These are phyloP conservation scores for Aspergillus pseudonomiae DNA, from an alignment of 2,329 filamentous ascomycete species.

Conservation along the genomic window DNA sequence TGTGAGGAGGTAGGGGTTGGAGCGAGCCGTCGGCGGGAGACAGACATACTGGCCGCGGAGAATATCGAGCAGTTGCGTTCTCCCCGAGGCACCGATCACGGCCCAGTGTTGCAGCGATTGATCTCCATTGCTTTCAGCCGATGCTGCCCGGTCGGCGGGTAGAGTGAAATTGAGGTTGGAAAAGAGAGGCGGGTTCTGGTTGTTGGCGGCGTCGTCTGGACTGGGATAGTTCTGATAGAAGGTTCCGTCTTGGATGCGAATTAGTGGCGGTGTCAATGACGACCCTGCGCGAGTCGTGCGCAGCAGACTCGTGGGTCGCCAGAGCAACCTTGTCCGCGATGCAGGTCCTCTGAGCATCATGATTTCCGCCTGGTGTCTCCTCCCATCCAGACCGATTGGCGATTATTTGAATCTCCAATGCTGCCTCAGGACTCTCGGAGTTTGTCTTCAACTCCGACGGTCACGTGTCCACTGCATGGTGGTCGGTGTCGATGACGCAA, in stretches of 20 bases:
- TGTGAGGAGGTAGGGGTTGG: constrained; percentile 75
- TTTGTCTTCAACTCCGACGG: not conserved
- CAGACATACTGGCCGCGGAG: constrained; percentile 75
- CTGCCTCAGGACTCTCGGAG: not conserved
- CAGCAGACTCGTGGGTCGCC: constrained; percentile 1
- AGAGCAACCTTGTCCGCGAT: not conserved
- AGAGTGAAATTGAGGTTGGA: constrained; percentile 70
- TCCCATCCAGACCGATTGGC: not conserved
- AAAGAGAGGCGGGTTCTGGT: constrained; percentile 74
- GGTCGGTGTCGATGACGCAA: not conserved
- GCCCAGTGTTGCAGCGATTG: constrained; percentile 70
- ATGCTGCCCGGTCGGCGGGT: constrained; percentile 49
- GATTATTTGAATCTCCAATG: constrained; percentile 1
- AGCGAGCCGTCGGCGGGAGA: constrained; percentile 72
- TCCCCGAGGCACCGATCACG: constrained; percentile 76
- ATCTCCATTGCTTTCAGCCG: constrained; percentile 11
- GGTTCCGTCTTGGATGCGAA: constrained; percentile 75
- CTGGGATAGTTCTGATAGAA: constrained; percentile 79
- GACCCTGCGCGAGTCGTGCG: constrained; percentile 19
- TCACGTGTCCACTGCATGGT: constrained; percentile 6
- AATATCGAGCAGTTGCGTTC: constrained; percentile 80
- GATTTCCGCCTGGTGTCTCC: not conserved
- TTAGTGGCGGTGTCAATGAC: constrained; percentile 54
- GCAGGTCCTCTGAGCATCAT: not conserved
- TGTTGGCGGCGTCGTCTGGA: constrained; percentile 41